Base-by-base conservation (phyloP, 306 rosid species). In the Rosa multiflora region DNA sequence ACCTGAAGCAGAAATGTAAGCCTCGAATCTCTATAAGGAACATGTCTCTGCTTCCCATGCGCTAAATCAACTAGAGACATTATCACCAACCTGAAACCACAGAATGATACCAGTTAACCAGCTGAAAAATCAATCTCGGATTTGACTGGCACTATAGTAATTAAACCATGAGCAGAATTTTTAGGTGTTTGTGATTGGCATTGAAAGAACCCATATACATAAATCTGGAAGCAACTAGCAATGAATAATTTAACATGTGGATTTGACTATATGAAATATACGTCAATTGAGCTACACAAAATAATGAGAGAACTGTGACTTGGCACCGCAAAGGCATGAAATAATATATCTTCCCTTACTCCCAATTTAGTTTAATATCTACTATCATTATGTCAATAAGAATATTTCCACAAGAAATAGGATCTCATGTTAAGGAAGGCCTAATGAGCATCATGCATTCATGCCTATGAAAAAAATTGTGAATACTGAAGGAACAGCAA, bases 1-100 rank as follows among this genome's bases (percentile, higher is more conserved):
- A 94, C 99, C 99, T 94, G 99, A 84, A 94, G 99, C 64, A 94
- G 97, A 93, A 94, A 94, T 58, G 99, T 94, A 58, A 94, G 94
- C 86, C 97, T 87, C 67, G 99, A 94, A 87, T 94, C 99, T 85
- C 99, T 83, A 83, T 94, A 94, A 18, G 99, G 99, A 81, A 94
- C 97, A 81, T 94, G 99, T 75, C 99, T 90, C 42, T 92, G 99
- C 81, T 94, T 94, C 83, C 97, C 99, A 49, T 92, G 97, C 1
- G 99, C 94, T 79, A 91, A 83, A 83, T 94, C 97, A 73, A 94
- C 97, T 90, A 94, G 83, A 70, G 97, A 91, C 97, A 92, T 94
- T 79, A 94, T 94, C 83, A 94, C 99, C 90, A 94, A 85, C 81
- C 99, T 94, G 86, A 80, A 80, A 74, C 47, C 49, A 81, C 83